Evolutionary conservation across 768 basidiomycete genomes (phyloP), one percentile per base, ranked within the genome.

Genomic region (Neoboletus brunneissimus): DNA sequence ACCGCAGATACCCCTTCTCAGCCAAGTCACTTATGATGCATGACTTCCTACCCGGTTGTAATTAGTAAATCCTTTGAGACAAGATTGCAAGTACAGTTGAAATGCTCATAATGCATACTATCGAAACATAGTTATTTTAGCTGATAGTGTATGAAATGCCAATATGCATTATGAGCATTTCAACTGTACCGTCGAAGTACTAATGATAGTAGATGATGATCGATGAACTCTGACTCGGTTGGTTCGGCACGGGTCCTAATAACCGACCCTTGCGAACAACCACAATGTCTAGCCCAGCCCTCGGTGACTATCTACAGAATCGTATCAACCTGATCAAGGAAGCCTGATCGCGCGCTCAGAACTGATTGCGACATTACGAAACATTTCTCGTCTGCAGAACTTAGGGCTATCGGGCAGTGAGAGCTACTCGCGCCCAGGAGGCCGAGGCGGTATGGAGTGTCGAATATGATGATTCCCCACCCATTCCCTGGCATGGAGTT

Each of bases 401-500:
- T 65, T 18, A 67, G 75, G 49, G 89, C 86, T 87, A 89, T 61
- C 66, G 68, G 41, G 73, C 83, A 48, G 67, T 88, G 31, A 74
- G 86, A 27, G 63, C 67, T 25, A 79, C 89, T 52, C 81, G 88
- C 40, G 66, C 72, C 0, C 56, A 61, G 16, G 88, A 89, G 62
- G 81, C 78, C 0, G 62, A 68, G 25, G 75, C 77, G 2, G 69
- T 89, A n/a, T 88, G 87, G 88, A 74, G 67, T 37, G 70, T 69
- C 48, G 78, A 83, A n/a, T 72, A 80, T 58, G 73, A 78, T 18
- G 76, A 75, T 11, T 37, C 80, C 78, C 20, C 82, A 88, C 58
- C 75, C 82, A 2, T 88, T 87, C 59, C 87, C 87, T 40, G 88
- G 88, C 32, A 88, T 88, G 86, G 86, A 81, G 58, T 90, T 89